These are phyloP conservation scores for Acanthamoeba sp. DNA, from an alignment of 208 protist genomes.

Conservation along the genomic window DNA sequence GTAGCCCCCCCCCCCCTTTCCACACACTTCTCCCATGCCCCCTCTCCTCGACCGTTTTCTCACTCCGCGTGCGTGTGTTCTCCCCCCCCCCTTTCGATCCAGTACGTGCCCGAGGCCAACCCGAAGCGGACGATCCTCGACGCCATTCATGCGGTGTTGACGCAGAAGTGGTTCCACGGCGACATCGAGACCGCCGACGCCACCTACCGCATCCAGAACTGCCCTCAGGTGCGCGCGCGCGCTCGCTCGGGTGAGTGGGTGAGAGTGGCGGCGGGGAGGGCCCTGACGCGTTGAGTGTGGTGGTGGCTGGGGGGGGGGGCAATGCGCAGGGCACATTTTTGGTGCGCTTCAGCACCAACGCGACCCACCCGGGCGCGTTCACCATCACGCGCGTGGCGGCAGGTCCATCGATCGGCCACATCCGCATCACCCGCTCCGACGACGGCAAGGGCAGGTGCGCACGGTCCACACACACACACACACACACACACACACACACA, in stretches of 20 bases:
- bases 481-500: not conserved
- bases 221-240: constrained; percentile 70
- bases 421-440: constrained; percentile 61
- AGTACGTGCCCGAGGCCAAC: not conserved
- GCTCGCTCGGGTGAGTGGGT: too few relatives aligned
- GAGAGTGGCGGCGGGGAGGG: too few relatives aligned
- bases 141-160: not conserved
- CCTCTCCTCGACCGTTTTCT: too few relatives aligned
- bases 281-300: too few relatives aligned
- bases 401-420: constrained; percentile 65
- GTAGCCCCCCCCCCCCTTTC: not conserved
- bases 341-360: constrained; percentile 57
- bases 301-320: too few relatives aligned
- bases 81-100: not conserved
- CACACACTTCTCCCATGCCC: too few relatives aligned
- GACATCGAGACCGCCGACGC: constrained; percentile 39
- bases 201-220: constrained; percentile 46
- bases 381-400: constrained; percentile 67
- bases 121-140: constrained; percentile 32
- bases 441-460: constrained; percentile 14
- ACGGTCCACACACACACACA: not conserved
- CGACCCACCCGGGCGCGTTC: constrained; percentile 52
- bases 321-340: constrained; percentile 63
- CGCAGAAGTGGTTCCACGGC: constrained; percentile 68
- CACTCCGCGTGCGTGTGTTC: too few relatives aligned